phyloP scores from a whole-genome alignment of 495 filamentous ascomycete species.

The Neurospora sp. region DNA sequence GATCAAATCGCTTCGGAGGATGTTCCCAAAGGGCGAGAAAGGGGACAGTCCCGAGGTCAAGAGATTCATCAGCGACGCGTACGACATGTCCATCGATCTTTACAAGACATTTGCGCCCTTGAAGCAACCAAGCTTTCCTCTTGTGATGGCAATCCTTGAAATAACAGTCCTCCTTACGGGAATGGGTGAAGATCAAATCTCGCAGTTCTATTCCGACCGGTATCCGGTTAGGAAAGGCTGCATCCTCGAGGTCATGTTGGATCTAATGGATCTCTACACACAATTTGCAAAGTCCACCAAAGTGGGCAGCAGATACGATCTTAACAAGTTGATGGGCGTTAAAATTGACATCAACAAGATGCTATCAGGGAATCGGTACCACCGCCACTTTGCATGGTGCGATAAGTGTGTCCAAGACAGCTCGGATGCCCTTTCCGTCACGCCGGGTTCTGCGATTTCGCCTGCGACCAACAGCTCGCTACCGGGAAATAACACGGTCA shows the following conservation, averaged over 20 bases:
- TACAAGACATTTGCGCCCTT: constrained; percentile 89
- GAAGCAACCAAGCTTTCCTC: constrained; percentile 69
- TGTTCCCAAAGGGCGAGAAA: constrained; percentile 23
- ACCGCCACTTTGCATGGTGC: constrained; percentile 34
- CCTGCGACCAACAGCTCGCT: constrained; percentile 25
- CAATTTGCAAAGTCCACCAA: constrained; percentile 64
- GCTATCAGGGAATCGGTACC: constrained; percentile 28
- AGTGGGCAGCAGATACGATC: constrained; percentile 57
- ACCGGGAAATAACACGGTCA: constrained; percentile 24
- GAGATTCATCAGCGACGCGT: constrained; percentile 52
- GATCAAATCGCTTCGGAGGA: constrained; percentile 56
- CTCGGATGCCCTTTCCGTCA: constrained; percentile 20
- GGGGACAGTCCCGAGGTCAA: constrained; percentile 5
- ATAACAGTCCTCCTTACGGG: constrained; percentile 60
- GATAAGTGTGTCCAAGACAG: constrained; percentile 29
- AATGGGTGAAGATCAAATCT: constrained; percentile 33
- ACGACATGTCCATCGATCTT: constrained; percentile 74
- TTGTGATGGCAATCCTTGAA: constrained; percentile 75
- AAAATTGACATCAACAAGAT: constrained; percentile 81
- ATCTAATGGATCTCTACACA: constrained; percentile 76
- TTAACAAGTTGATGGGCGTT: constrained; percentile 68
- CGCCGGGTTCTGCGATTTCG: constrained; percentile 25
- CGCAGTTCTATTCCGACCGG: constrained; percentile 40
- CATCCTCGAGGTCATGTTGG: constrained; percentile 77
- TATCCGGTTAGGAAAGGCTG: constrained; percentile 29